Conservation (phyloP, 208 protist species). For the Vickermania ingenoplastis region DNA sequence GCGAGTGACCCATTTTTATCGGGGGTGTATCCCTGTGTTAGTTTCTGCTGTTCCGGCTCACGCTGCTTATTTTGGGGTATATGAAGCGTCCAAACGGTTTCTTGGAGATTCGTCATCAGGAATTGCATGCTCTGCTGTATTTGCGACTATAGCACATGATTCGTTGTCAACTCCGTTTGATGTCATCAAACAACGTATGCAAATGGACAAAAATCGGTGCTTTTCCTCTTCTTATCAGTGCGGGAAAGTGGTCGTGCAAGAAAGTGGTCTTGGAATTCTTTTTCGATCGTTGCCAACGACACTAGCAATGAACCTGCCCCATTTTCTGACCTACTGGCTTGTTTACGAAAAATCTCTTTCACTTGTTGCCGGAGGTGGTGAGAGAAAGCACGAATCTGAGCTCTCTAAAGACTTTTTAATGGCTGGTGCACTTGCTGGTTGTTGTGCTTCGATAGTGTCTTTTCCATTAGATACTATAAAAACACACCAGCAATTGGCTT, state of each 20-base stretch:
- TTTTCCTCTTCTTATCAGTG: constrained; percentile 56
- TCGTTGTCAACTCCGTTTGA: constrained; percentile 89
- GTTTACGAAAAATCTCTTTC: constrained; percentile 76
- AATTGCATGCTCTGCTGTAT: constrained; percentile 40
- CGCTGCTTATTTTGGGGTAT: constrained; percentile 87
- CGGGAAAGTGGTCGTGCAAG: constrained; percentile 18
- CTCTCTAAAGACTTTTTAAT: constrained; percentile 48
- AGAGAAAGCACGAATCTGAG: constrained; percentile 38
- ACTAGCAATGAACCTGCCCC: constrained; percentile 89
- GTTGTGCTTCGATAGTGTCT: constrained; percentile 71
- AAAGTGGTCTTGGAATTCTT: constrained; percentile 58
- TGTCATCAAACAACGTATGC: constrained; percentile 92
- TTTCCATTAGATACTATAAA: constrained; percentile 90
- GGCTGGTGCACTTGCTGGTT: constrained; percentile 78
- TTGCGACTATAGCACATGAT: constrained; percentile 84
- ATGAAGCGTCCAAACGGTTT: constrained; percentile 81
- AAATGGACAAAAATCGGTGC: constrained; percentile 56
- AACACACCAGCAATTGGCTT: constrained; percentile 82
- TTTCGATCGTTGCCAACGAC: constrained; percentile 87
- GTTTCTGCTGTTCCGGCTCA: constrained; percentile 86
- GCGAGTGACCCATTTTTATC: constrained; percentile 63
- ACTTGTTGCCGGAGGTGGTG: constrained; percentile 18
- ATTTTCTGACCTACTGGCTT: constrained; percentile 88
- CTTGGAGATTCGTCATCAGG: constrained; percentile 32
- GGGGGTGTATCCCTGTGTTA: constrained; percentile 71